Conservation (phyloP, 495 filamentous ascomycete genomes). For the Xylaria scruposa region DNA sequence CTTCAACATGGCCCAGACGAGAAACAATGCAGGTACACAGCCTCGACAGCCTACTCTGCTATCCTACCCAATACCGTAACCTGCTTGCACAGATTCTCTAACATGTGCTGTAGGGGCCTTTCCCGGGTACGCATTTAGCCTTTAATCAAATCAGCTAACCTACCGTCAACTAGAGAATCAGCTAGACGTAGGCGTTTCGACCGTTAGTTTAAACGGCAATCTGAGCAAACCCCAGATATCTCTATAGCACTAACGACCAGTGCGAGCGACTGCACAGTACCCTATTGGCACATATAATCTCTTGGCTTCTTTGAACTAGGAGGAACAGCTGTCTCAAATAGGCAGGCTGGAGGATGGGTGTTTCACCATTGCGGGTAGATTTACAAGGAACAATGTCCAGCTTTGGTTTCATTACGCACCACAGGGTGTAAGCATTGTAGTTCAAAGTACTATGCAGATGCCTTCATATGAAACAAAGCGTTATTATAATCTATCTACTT, state of each 20-base stretch:
- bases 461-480: neutral
- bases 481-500: neutral
- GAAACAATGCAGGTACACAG: neutral
- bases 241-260: constrained; percentile 1
- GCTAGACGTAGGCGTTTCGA: neutral
- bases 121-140: neutral
- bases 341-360: constrained; percentile 20
- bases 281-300: neutral
- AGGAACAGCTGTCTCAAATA: constrained; percentile 1
- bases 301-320: neutral
- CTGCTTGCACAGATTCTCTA: neutral
- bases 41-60: neutral
- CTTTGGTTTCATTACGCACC: constrained; percentile 2
- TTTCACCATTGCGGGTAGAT: constrained; percentile 23
- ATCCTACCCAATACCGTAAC: neutral
- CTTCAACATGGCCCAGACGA: neutral
- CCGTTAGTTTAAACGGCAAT: neutral
- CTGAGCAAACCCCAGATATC: neutral
- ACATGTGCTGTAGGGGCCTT: neutral
- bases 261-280: neutral
- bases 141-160: neutral
- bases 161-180: no score
- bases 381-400: neutral
- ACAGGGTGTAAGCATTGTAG: neutral
- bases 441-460: neutral